Base-by-base conservation (phyloP, 495 filamentous ascomycete genomes). In the Lepidopterella palustris region DNA sequence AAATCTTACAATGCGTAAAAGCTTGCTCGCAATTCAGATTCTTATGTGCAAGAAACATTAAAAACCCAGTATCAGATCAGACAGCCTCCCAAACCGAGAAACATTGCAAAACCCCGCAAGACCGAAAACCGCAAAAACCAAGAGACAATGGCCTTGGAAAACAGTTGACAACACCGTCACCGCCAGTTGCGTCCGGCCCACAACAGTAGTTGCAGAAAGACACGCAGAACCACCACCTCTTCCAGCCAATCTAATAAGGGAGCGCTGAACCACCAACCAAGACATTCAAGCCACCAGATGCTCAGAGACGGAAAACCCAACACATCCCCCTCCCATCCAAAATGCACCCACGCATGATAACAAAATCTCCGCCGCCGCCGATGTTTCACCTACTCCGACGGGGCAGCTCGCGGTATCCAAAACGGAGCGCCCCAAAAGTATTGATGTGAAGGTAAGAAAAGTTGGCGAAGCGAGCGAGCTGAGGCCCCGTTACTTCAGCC, bases 251-350 rank as follows among this genome's bases (percentile, higher is more conserved):
- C 47, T 50, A 50, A 50, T 15, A 50, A 26, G 47, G 25, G 20
- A 50, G n/a, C 47, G 47, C 47, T 50, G 6, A 18, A 50, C 47
- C 47, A 50, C 47, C 47, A 50, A 50, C 47, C n/a, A 27, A 25
- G 26, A 13, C 47, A 50, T 27, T 18, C 25, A 50, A 50, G 47
- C 47, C 47, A 50, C 47, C 18, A 27, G n/a, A 26, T 13, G 9
- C 24, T 18, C 18, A 50, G 21, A 24, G 24, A 21, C 11, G 11
- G 21, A 5, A 49, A 49, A 5, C 11, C 20, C 9, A 50, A 25
- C 26, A 50, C 8, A 25, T 24, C 47, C 21, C 21, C 39, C 13
- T 3, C 6, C 20, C 39, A 20, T 15, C 21, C 4, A 21, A 25
- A 25, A 25, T 27, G 47, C 20, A 27, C 20, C 9, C 47, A 13